Base-by-base conservation (phyloP, 352 stramenopile species). In the Globisporangium takayamanum region DNA sequence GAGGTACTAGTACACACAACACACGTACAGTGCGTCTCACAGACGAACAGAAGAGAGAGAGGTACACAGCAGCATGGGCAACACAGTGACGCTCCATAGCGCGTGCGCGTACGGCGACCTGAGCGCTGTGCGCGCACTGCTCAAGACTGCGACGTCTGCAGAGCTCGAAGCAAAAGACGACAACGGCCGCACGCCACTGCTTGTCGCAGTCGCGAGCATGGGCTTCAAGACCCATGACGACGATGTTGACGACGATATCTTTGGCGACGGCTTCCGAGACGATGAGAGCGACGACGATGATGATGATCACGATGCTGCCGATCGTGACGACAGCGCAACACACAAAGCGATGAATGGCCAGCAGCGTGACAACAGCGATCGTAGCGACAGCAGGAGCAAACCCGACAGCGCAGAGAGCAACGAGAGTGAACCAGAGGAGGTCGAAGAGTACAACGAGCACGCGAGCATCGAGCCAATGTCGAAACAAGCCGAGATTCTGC, bases 61-160 rank as follows among this genome's bases (percentile, higher is more conserved):
- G 22, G 22, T 22, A 22, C 22, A 53, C 56, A 67, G 50, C 36
- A 48, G 36, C 52, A 95, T 95, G 85, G 85, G 85, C 64, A 93
- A 93, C 67, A 87, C 64, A 33, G 66, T 87, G 64, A 91, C 85
- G 62, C 70, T 95, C 55, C 82, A 90, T 64, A 90, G 81, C 68
- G 74, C 77, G n/a, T 93, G 83, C 62, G 76, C 81, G 55, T 83
- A 82, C 57, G 73, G 81, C 22, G 85, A 95, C 64, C 57, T 95
- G 53, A 58, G 46, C 30, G 62, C 74, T 42, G 72, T 91, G 36
- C 70, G 74, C 59, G 62, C 67, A 18, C 68, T 95, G 62, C 71
- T 95, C 7, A 76, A 78, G 66, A 83, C 68, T 3, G 74, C 68
- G 47, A 78, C 76, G 25, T 60, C 69, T n/a, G 77, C 84, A 46